Percentiles rank a stretch among this genome's conserved stretches.
Conservation (phyloP, 805 yeast genomes). For the Cyberlindnera americana region DNA sequence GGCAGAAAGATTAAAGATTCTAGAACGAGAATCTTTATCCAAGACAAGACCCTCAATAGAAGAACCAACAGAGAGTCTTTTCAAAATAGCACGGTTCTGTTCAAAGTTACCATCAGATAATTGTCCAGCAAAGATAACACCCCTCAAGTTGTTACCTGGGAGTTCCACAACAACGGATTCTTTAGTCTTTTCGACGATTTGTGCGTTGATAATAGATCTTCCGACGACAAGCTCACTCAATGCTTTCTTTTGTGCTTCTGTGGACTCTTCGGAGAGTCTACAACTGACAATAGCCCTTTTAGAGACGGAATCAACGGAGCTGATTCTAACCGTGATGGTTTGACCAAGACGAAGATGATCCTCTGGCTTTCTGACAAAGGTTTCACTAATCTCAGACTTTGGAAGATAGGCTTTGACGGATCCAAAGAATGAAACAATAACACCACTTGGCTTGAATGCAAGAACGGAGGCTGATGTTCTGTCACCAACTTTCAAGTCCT, state of each 20-base stretch:
- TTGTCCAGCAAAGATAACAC: slow-evolving; percentile 72
- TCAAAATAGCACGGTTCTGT: slow-evolving; percentile 63
- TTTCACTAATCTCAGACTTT: slow-evolving; percentile 82
- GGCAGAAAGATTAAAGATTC: slow-evolving; percentile 58
- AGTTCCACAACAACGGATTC: slow-evolving; percentile 68
- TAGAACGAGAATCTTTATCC: slow-evolving; percentile 59
- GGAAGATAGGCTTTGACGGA: slow-evolving; percentile 78
- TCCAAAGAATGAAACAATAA: slow-evolving; percentile 80
- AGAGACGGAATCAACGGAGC: slow-evolving; percentile 50
- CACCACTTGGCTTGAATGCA: slow-evolving; percentile 71
- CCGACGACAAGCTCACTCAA: slow-evolving; percentile 55
- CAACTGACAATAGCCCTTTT: slow-evolving; percentile 68
- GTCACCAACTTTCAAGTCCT: slow-evolving; percentile 49
- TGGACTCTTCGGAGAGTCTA: slow-evolving; percentile 55
- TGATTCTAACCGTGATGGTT: slow-evolving; percentile 68
- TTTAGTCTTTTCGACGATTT: slow-evolving; percentile 69
- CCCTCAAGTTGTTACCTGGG: slow-evolving; percentile 46
- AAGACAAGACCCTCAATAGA: slow-evolving; percentile 57
- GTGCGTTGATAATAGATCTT: slow-evolving; percentile 53
- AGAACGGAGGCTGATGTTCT: slow-evolving; percentile 73
- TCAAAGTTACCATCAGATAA: slow-evolving; percentile 73
- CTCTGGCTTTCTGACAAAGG: slow-evolving; percentile 71
- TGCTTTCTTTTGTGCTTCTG: slow-evolving; percentile 41
- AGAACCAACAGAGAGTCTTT: slow-evolving; percentile 61
- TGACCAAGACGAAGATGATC: slow-evolving; percentile 83